These are phyloP conservation scores for Pyrenochaeta sp. DNA, from an alignment of 2,329 filamentous ascomycete genomes.

Conservation along the genomic window DNA sequence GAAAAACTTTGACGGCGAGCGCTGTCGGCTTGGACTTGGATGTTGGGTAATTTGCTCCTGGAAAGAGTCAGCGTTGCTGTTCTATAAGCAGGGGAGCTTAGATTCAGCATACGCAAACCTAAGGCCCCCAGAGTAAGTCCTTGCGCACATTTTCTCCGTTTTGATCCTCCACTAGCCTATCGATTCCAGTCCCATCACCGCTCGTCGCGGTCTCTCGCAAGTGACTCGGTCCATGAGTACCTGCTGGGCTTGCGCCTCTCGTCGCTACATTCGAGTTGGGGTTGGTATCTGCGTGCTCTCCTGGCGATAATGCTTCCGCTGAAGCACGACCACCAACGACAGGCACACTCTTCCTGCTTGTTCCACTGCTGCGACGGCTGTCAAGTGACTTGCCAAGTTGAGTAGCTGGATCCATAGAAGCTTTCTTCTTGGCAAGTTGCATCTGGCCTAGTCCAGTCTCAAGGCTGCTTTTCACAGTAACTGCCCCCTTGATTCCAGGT, in stretches of 20 bases:
- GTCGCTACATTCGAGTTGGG: slow-evolving; percentile 40
- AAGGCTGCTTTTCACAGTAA: slow-evolving; percentile 85
- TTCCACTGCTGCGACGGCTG: slow-evolving; percentile 86
- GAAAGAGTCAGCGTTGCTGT: slow-evolving; percentile 16
- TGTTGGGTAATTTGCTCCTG: slow-evolving; percentile 6
- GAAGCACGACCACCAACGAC: slow-evolving; percentile 34
- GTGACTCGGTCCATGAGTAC: slow-evolving; percentile 42
- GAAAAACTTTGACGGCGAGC: slow-evolving; percentile 23
- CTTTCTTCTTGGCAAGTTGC: slow-evolving; percentile 53
- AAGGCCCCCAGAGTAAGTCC: slow-evolving; percentile 55
- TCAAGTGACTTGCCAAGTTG: slow-evolving; percentile 82
- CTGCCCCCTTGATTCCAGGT: slow-evolving; percentile 82
- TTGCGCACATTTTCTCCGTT: slow-evolving; percentile 53
- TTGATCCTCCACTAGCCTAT: slow-evolving; percentile 35
- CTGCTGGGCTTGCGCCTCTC: slow-evolving; percentile 41
- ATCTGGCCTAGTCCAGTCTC: slow-evolving; percentile 82
- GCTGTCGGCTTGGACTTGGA: slow-evolving; percentile 9
- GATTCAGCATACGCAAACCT: slow-evolving; percentile 40
- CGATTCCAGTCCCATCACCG: slow-evolving; percentile 19
- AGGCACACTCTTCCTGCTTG: slow-evolving; percentile 76
- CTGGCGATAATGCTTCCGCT: slow-evolving; percentile 31
- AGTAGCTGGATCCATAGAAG: slow-evolving; percentile 57
- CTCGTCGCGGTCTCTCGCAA: slow-evolving; percentile 42
- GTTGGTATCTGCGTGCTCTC: slow-evolving; percentile 31
- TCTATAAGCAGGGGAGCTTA: slow-evolving; percentile 31